A percentile compares a stretch with the other conserved stretches of the same genome.
Evolutionary conservation across 768 basidiomycete genomes (phyloP).

Genomic region (Pisolithus sp.): DNA sequence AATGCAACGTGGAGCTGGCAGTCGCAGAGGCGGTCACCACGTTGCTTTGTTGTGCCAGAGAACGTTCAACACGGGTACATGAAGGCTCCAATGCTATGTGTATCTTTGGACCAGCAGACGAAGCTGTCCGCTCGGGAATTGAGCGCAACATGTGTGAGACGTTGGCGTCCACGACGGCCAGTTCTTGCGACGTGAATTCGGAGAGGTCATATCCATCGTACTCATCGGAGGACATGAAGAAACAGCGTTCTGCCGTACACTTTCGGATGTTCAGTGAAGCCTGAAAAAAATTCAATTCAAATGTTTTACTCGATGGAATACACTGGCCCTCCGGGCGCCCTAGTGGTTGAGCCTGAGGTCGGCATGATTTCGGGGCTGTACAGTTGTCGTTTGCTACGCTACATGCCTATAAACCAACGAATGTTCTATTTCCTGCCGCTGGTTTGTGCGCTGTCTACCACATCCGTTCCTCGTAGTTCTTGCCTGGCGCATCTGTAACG

Average conservation of each 20-base stretch:
- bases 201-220: constrained; percentile 47
- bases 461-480: too few species aligned
- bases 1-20: not conserved
- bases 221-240: constrained; percentile 29
- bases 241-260: not conserved
- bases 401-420: too few species aligned
- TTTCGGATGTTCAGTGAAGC: too few species aligned
- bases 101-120: constrained; percentile 27
- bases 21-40: not conserved
- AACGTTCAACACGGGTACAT: constrained; percentile 9
- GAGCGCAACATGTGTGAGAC: constrained; percentile 2
- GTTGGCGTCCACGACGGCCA: constrained; percentile 33
- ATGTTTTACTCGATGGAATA: too few species aligned
- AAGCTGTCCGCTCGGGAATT: not conserved
- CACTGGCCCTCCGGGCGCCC: too few species aligned
- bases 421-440: too few species aligned
- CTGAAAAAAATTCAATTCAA: too few species aligned
- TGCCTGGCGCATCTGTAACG: too few species aligned
- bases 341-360: too few species aligned
- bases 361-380: too few species aligned
- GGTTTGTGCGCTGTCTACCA: too few species aligned
- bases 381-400: too few species aligned
- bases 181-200: constrained; percentile 53
- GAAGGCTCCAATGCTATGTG: constrained; percentile 26
- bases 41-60: not conserved